Base-by-base conservation (phyloP, 176 grass and related monocot species). In the Melocanna baccifera region DNA sequence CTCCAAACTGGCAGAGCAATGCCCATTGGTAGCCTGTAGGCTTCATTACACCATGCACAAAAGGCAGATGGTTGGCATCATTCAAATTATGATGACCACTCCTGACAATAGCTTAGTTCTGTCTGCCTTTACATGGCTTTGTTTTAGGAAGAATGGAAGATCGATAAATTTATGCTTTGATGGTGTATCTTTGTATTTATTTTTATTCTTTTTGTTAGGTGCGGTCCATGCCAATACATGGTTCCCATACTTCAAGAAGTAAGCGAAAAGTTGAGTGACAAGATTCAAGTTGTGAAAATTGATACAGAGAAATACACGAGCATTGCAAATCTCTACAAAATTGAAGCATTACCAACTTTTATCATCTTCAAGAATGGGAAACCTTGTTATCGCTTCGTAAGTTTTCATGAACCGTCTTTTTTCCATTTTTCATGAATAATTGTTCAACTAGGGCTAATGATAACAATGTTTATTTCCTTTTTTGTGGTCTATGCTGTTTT, bases 201-300 rank as follows among this genome's bases (percentile, higher is more conserved):
- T 59, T 74, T 67, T 82, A 41, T 88, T 80, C 48, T 69, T 82
- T 58, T 67, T 73, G 30, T 42, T 74, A 99, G 96, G 96, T 99
- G 93, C 45, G 96, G 96, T 69, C 96, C 96, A 36, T 99, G 96
- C 83, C 91, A 99, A 85, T 99, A 91, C 81, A 99, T 99, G 93
- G 93, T 95, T 86, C 91, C 96, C 66, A 86, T 99, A 81, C 87
- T 99, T 80, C 74, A 99, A 86, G 91, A 99, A 91, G 91, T 99
- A n/a, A 76, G 91, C 63, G 96, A 94, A 73, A 94, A 91, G 77
- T 70, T 99, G 71, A 86, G 86, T n/a, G 93, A 92, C 42, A 94
- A 94, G 83, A 94, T 99, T 86, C 84, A 92, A 87, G 86, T 99
- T 81, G 93, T 94, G 69, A 99, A 99, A 87, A 99, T 99, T 80